Percentiles rank a stretch among this genome's conserved stretches.
Evolutionary conservation across 2,329 filamentous ascomycete genomes (phyloP).

Genomic region (Cordyceps javanica): DNA sequence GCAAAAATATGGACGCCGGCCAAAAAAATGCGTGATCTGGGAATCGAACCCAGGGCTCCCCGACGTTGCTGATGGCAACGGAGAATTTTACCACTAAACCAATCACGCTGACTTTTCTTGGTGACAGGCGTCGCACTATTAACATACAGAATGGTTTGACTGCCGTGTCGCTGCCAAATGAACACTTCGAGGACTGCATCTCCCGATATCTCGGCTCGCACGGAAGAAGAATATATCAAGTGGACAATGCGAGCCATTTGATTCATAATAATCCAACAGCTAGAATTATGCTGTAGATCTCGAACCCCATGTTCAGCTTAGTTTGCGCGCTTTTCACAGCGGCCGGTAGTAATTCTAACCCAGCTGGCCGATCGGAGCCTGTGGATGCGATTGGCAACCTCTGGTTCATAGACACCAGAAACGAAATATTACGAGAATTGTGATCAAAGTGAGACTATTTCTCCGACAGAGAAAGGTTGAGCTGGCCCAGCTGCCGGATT

Average conservation of each 20-base stretch:
- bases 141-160: not conserved
- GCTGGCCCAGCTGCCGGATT: not conserved
- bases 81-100: conserved; percentile 32
- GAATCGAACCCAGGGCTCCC: conserved; percentile 30
- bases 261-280: no score
- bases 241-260: no score
- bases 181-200: no score
- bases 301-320: no score
- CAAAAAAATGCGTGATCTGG: conserved; percentile 24
- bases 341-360: no score
- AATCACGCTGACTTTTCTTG: conserved; percentile 21
- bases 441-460: not conserved
- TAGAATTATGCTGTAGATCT: no score
- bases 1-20: not conserved
- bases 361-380: no score
- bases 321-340: no score
- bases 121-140: not conserved
- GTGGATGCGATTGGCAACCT: no score
- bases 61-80: conserved; percentile 27
- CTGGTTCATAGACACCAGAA: not conserved
- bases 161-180: no score
- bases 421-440: not conserved
- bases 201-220: no score
- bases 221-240: no score
- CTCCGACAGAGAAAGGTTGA: not conserved